Percentiles rank a stretch among this genome's conserved stretches.
Evolutionary conservation across 208 protist genomes (phyloP).

Genomic region (Naegleria lovaniensis): DNA sequence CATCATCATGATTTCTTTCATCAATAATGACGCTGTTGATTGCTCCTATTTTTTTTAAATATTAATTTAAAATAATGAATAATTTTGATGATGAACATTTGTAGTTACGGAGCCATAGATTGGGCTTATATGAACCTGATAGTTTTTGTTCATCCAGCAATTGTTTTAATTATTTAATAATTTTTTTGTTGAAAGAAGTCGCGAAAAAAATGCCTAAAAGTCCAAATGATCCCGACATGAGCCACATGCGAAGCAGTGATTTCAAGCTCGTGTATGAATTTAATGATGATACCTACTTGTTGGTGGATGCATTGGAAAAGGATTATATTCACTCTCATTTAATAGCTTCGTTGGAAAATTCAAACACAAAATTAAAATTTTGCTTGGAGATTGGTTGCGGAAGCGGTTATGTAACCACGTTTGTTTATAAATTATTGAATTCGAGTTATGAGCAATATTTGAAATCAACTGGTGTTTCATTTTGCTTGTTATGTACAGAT

Average conservation of each 20-base stretch:
- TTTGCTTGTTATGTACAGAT: conserved; percentile 11
- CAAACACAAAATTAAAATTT: neutral
- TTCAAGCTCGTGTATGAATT: conserved; percentile 16
- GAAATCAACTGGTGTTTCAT: neutral
- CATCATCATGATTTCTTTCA: too few species aligned
- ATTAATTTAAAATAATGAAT: too few species aligned
- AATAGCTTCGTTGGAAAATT: neutral
- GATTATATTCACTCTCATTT: neutral
- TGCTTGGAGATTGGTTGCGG: conserved; percentile 27
- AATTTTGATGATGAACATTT: too few species aligned
- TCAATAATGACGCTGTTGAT: too few species aligned
- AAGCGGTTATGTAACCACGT: conserved; percentile 18
- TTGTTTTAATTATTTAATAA: too few species aligned
- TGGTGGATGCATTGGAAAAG: conserved; percentile 23
- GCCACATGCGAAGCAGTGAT: neutral
- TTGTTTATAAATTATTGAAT: conserved; percentile 15
- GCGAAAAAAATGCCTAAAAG: conserved; percentile 1
- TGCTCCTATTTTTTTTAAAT: too few species aligned
- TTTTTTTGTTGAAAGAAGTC: too few species aligned
- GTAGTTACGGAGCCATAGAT: too few species aligned
- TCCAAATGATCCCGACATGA: neutral
- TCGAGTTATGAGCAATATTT: neutral
- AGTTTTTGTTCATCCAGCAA: too few species aligned
- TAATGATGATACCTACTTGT: conserved; percentile 19
- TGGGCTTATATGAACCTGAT: too few species aligned